A percentile compares a stretch with the other conserved stretches of the same genome.
These are phyloP conservation scores for Populus pruinosa DNA, from an alignment of 345 rosid species.

Conservation along the genomic window DNA sequence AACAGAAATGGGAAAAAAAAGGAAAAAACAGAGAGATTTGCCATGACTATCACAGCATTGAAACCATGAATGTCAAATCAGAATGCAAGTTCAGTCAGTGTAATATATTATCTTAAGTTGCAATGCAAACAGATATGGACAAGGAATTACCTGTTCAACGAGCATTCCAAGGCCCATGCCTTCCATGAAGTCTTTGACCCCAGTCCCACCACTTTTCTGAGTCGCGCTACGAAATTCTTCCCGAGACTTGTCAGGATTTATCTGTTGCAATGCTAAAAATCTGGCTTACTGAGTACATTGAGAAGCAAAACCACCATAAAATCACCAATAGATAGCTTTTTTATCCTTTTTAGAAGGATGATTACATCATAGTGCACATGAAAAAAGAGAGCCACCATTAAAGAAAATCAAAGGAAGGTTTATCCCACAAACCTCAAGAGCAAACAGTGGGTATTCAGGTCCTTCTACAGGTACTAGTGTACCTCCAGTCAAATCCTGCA, in stretches of 20 bases:
- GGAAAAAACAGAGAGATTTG: background rate
- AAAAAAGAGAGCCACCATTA: background rate
- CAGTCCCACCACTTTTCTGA: slow-evolving; percentile 72
- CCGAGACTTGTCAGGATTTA: slow-evolving; percentile 92
- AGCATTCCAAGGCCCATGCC: slow-evolving; percentile 98
- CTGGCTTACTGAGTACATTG: slow-evolving; percentile 15
- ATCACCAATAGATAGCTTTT: background rate
- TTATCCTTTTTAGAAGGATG: background rate
- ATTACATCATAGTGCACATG: slow-evolving; percentile 5
- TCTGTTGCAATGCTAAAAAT: slow-evolving; percentile 46
- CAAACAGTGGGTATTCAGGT: slow-evolving; percentile 85
- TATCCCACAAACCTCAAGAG: slow-evolving; percentile 67
- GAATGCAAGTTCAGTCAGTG: background rate
- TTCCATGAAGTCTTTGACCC: slow-evolving; percentile 92
- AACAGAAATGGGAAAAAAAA: background rate
- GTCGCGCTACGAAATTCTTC: slow-evolving; percentile 83
- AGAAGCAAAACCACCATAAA: slow-evolving; percentile 4
- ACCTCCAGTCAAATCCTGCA: slow-evolving; percentile 91
- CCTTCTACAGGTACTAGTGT: slow-evolving; percentile 84
- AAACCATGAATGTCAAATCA: background rate
- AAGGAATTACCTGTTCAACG: slow-evolving; percentile 67
- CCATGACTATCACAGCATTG: background rate
- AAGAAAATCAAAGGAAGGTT: background rate
- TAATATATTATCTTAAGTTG: slow-evolving; percentile 3
- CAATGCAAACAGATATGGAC: slow-evolving; percentile 3